Base-by-base conservation (phyloP, 352 stramenopile genomes). In the Phytophthora pini region DNA sequence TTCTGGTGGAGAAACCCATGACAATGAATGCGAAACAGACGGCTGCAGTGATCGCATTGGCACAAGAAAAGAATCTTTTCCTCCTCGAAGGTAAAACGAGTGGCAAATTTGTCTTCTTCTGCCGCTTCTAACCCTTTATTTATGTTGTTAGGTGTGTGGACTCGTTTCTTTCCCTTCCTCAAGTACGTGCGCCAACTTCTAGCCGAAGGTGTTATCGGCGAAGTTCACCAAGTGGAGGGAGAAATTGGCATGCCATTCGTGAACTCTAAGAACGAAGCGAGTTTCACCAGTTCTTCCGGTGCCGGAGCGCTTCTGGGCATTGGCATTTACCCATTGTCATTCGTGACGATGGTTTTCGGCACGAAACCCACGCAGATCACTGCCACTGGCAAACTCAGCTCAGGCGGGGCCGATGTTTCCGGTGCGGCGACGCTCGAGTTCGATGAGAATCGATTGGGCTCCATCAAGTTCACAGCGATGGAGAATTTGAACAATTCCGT, bases 1-100 rank as follows among this genome's bases (percentile, higher is more conserved):
- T 97, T 39, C 70, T 98, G 7, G 80, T 98, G 47, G 93, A 98
- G 70, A 98, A 98, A 68, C 91, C 92, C 8, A 94, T 98, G 78
- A 77, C 87, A 9, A 84, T 98, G 87, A 87, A 94, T 61, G 56
- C 74, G 50, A 58, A 81, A 26, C 82, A 98, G 72, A 87, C 87
- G 4, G 62, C 79, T 12, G 80, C 88, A 38, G 76, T 97, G 31
- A 68, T 87, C 26, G 45, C 65, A 10, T 41, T 93, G 22, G 86
- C 87, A 9, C 61, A 80, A 39, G 60, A 76, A 32, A 92, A 89
- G 44, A 70, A 86, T 0, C 62, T 91, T 9, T 93, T 96, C 65
- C 65, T 96, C 32, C 70, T 26, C 4, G 88, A 96, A 74, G 87
- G 84, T 44, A 80, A 88, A 60, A 77, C 90, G 70, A 36, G 10